Evolutionary conservation across 306 rosid genomes (phyloP), one percentile per base, ranked within the genome.

Genomic region (Cicer pinnatifidum): DNA sequence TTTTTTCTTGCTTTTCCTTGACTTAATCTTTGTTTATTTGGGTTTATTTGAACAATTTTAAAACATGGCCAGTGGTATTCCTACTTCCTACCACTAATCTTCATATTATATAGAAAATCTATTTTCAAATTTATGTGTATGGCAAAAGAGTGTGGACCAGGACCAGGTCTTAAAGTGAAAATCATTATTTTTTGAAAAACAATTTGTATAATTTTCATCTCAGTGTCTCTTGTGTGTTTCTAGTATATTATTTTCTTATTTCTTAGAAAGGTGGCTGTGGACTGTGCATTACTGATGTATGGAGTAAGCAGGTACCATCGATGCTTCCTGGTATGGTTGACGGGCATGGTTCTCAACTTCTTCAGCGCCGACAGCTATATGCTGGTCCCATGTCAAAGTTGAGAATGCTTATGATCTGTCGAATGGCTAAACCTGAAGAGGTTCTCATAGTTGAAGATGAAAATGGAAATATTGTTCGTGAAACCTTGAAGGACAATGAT

Each of bases 361-460:
- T 91, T 82, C 95, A 91, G 84, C 89, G 99, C 46, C 86, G 97
- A 45, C 97, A 89, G 80, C 88, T 95, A 19, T 95, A 91, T 84
- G 77, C 93, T 67, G 90, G 85, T 52, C 82, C 92, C 7, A 91
- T 91, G 99, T 91, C 99, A 41, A 95, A 95, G 91, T 75, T 95
- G 85, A 90, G 99, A 78, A 58, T 90, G 97, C 99, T 95, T 52
- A 91, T 95, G 97, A 91, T 95, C 67, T 89, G 93, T 66, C 96
- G 99, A 17, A 95, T 95, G 99, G 99, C 99, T 16, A 95, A 95
- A 83, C 99, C 99, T 20, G 99, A 95, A 86, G 99, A 95, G 84
- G 99, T 95, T 80, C 96, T 95, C 66, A 95, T 95, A 17, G 97
- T 95, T 59, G 99, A 95, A 81, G 99, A 95, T 80, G 99, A 95